A percentile compares a stretch with the other conserved stretches of the same genome.
phyloP scores from a whole-genome alignment of 2,329 filamentous ascomycete genomes.

The Colletotrichum sidae region DNA sequence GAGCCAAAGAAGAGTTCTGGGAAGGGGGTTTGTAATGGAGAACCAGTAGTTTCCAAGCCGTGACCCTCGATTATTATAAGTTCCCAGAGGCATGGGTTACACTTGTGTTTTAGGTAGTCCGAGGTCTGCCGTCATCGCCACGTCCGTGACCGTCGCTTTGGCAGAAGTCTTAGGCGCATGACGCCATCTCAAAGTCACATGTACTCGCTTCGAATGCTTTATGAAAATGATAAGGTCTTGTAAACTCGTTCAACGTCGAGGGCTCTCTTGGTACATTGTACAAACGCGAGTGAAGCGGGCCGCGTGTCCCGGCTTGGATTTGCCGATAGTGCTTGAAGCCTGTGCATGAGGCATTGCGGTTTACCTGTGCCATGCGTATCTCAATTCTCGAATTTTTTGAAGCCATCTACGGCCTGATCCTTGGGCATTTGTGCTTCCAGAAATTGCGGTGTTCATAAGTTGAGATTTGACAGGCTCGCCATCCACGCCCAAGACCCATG shows the following conservation, averaged over 20 bases:
- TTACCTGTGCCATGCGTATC: too few species aligned
- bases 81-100: background rate
- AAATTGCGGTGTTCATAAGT: too few species aligned
- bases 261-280: too few species aligned
- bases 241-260: background rate
- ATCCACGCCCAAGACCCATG: too few species aligned
- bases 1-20: background rate
- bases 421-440: too few species aligned
- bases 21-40: background rate
- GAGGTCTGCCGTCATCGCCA: slow-evolving; percentile 10
- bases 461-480: too few species aligned
- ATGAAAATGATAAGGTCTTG: background rate
- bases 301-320: too few species aligned
- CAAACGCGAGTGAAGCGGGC: too few species aligned
- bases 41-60: background rate
- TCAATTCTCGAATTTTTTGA: too few species aligned
- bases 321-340: too few species aligned
- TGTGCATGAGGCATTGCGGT: too few species aligned
- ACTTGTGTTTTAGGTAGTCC: background rate
- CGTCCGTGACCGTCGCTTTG: slow-evolving; percentile 8
- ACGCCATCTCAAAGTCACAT: background rate
- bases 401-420: too few species aligned
- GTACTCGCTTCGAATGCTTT: background rate
- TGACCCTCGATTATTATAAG: background rate
- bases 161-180: slow-evolving; percentile 1